These are phyloP conservation scores for Crepidotus variabilis DNA, from an alignment of 768 basidiomycete species.

Conservation along the genomic window DNA sequence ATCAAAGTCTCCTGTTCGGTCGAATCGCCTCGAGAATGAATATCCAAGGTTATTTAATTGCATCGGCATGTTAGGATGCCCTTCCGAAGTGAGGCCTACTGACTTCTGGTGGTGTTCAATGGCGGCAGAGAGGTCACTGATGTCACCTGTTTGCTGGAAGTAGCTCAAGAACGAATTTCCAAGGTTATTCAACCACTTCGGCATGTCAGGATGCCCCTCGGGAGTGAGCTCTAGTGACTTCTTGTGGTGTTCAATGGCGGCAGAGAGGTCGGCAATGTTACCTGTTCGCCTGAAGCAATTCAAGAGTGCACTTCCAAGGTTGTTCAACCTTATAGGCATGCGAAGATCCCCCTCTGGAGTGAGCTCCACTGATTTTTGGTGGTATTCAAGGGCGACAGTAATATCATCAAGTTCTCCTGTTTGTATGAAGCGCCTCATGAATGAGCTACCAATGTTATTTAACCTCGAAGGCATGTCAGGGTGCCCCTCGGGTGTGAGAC, in stretches of 20 bases:
- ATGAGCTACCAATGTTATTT: neutral
- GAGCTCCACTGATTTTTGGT: neutral
- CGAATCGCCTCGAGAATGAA: neutral
- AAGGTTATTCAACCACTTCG: neutral
- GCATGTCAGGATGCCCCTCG: neutral
- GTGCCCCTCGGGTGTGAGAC: neutral
- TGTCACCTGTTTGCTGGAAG: neutral
- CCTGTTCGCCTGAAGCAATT: neutral
- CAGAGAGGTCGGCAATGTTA: neutral
- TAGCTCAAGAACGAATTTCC: neutral
- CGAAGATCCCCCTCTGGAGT: neutral
- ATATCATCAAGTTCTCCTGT: neutral
- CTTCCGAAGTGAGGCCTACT: neutral
- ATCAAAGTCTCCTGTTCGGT: neutral
- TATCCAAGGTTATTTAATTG: neutral
- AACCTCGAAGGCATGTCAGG: neutral
- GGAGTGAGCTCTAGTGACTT: neutral
- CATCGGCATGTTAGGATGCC: neutral
- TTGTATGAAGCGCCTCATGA: neutral
- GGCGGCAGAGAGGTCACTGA: neutral
- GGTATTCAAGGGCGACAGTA: neutral
- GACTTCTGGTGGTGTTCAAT: neutral
- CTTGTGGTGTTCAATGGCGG: neutral
- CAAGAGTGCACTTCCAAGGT: neutral
- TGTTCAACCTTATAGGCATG: neutral